Base-by-base conservation (phyloP, 176 grass and related monocot genomes). In the Lolium rigidum region DNA sequence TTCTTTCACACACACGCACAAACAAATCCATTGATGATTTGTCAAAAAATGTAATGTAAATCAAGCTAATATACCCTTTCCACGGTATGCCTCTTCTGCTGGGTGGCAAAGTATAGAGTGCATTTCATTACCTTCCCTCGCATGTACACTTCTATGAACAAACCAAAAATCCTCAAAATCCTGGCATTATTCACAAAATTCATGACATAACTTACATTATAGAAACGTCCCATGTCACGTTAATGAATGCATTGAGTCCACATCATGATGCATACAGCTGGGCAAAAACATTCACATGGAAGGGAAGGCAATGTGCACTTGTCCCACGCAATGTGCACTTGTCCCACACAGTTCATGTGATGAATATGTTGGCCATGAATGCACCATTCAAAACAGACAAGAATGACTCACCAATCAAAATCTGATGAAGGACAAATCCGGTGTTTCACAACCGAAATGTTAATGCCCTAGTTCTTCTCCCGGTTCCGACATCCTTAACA, bases 331-430 rank as follows among this genome's bases (percentile, higher is more conserved):
- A 61, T 47, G n/a, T 14, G 73, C 71, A 65, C 43, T 71, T 90
- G 41, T 66, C 77, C 22, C 64, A 77, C n/a, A 82, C 47, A 79
- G 48, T 79, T 83, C 74, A 87, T 83, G 74, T 74, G 80, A 87
- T 80, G 89, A 83, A 79, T 73, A 79, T 79, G 66, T 86, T 47
- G 60, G 46, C 4, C 74, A 90, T 87, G 56, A 87, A 90, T 74
- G 79, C 79, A 37, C 16, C 14, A 71, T 71, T 78, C 18, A 86
- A 77, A 78, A 14, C 61, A 9, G 78, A 82, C 47, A 77, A 77
- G 78, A 77, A 86, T 54, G 31, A 77, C 5, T 44, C 43, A 9
- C 31, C 31, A 35, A 35, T 35, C 31, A 35, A 35, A 35, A 35
- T 35, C 3, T 35, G 31, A 1, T 35, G 31, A 35, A 35, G 31